Base-by-base conservation (phyloP, 257 asterid species). In the Lycium ferocissimum region DNA sequence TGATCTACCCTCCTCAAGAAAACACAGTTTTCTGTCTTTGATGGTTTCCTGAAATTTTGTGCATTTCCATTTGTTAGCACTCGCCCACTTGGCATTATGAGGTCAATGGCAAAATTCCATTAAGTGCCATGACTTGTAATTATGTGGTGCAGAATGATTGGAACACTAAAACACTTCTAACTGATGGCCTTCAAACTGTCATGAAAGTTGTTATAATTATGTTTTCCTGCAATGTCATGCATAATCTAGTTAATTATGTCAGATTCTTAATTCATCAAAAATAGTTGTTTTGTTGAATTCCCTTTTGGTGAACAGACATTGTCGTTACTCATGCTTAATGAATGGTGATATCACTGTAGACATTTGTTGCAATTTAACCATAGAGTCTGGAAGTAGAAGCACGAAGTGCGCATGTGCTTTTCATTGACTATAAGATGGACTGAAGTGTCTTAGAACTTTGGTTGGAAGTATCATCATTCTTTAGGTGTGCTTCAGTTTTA, bases 241-340 rank as follows among this genome's bases (percentile, higher is more conserved):
- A 1, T 22, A n/a, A 75, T 75, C 81, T 47, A 6, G 80, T 73
- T 73, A 73, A 73, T 73, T 73, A 45, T 73, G 80, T 11, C 10
- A 73, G 58, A 72, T 73, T 73, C 11, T 69, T 73, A 47, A 47
- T 40, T 73, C 38, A 20, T 73, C 59, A 47, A 47, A 73, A 73
- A 57, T 26, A 73, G 40, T 47, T 47, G 59, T n/a, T n/a, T 45
- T 72, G 80, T 73, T 73, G 10, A 20, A 22, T 73, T 71, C 56
- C 37, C 40, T 47, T 59, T 3, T 47, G 40, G 20, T 73, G 59
- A 73, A 6, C n/a, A 20, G 20, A 73, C 80, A 20, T 47, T 73
- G 59, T 47, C 37, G 10, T 47, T 73, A 47, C 59, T 6, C 80
- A 7, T 3, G 81, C 62, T 49, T 13, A 47, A 49, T 13, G 43